Conservation (phyloP, 2,329 filamentous ascomycete genomes). For the Fusarium robinianum region DNA sequence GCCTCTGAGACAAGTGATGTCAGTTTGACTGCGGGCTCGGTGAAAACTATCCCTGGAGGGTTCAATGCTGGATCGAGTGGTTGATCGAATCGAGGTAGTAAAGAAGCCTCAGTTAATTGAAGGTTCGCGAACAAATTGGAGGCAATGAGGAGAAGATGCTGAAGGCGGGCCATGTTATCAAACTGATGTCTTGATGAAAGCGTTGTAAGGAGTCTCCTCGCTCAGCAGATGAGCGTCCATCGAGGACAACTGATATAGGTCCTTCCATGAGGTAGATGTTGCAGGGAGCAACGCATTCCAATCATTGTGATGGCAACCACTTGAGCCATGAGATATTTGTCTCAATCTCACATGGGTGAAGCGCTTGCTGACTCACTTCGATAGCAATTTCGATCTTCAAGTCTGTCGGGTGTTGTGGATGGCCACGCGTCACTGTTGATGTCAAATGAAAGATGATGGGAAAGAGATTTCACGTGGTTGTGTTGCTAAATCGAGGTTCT, state of each 20-base stretch:
- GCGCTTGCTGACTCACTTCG: slow-evolving; percentile 23
- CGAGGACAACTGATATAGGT: slow-evolving; percentile 28
- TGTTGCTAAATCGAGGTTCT: too few relatives aligned
- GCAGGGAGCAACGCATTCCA: slow-evolving; percentile 44
- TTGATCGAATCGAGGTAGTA: slow-evolving; percentile 11
- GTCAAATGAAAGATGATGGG: too few relatives aligned
- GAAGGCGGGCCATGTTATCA: slow-evolving; percentile 31
- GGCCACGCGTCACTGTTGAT: too few relatives aligned
- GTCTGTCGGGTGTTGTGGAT: too few relatives aligned
- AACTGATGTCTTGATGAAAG: slow-evolving; percentile 1
- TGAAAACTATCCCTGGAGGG: slow-evolving; percentile 13
- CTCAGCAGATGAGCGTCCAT: neutral
- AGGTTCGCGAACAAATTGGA: slow-evolving; percentile 15
- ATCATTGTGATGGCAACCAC: slow-evolving; percentile 24
- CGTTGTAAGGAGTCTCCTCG: slow-evolving; percentile 6
- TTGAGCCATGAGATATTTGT: slow-evolving; percentile 28
- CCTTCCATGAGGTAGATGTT: slow-evolving; percentile 21
- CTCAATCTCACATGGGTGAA: slow-evolving; percentile 22
- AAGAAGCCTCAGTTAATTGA: slow-evolving; percentile 13
- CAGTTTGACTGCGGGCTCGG: slow-evolving; percentile 12
- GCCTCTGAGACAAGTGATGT: slow-evolving; percentile 15
- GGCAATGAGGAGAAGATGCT: slow-evolving; percentile 26
- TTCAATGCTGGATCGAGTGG: slow-evolving; percentile 10
- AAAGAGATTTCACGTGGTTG: too few relatives aligned
- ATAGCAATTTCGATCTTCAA: slow-evolving; percentile 1